Base-by-base conservation (phyloP, 2,329 filamentous ascomycete species). In the Sclerotinia spermophila region DNA sequence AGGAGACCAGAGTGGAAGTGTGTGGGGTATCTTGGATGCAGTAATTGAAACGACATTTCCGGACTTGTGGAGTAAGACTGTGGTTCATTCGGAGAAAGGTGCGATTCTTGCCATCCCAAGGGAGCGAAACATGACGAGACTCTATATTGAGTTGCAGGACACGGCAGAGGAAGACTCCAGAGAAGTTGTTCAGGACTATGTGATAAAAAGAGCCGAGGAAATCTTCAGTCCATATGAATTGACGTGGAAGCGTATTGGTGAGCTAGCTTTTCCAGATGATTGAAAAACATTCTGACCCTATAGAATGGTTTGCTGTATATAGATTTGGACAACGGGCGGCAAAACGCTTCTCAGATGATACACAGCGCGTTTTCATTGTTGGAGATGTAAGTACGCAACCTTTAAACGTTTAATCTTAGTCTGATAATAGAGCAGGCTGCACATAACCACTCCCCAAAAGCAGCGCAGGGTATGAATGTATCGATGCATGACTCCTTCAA, bases 161-260 rank as follows among this genome's bases (percentile, higher is more conserved):
- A 84, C 84, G 13, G 85, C 83, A 0, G 82, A 82, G 2, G 82
- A 85, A 1, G 65, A 68, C 21, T 80, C 78, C 5, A 73, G 77
- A 24, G 77, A 80, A 27, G 79, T 80, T 5, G 85, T 87, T 7
- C 86, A 91, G 73, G 86, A 90, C 44, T 92, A 91, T 75, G 89
- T 94, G 66, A 92, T 92, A 85, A 84, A 86, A 74, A 86, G 88
- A 61, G 89, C 89, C 10, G 84, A 83, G 75, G 84, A 86, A 74
- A 89, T 89, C 71, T 85, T 89, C 81, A 82, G 83, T 7, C 87
- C 87, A 2, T 89, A 86, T 76, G 81, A 79, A 67, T 81, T 89
- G 58, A 81, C 85, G 62, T 89, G 87, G 87, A 82, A 90, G 80
- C 93, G 90, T 89, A 93, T 92, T 81, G 90, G 89, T 60, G 87